Evolutionary conservation across 2,329 filamentous ascomycete genomes (phyloP), one percentile per base, ranked within the genome.

Genomic region (Penicillium paneum): DNA sequence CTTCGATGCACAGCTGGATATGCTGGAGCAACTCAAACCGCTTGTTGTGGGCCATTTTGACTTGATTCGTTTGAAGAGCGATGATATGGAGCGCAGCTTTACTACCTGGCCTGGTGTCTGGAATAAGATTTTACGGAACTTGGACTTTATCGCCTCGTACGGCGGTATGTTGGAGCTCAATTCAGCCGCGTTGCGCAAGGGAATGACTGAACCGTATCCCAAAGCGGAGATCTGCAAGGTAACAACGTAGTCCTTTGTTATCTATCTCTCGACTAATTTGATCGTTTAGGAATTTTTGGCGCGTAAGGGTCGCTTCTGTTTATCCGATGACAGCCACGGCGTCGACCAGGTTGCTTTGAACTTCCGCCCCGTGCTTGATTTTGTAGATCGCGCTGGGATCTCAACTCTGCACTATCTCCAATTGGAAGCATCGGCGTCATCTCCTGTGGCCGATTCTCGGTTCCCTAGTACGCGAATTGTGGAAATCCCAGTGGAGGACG

Each of bases 301-400:
- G 8, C 80, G 90, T 65, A 87, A 87, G 24, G 92, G 94, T 24
- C 83, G 83, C 56, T 96, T 97, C 73, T 95, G 91, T 49, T 81
- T 99, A 64, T 96, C 90, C 7, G 94, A 99, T 71, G 94, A 99
- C 74, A 96, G 91, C 71, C 94, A 99, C 76, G 90, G 90, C 36
- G 82, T 91, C 55, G 88, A 83, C 2, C 93, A 99, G 69, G 82
- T 99, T 5, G 91, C 86, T n/a, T 86, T 90, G 47, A 93, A 96
- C 69, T 97, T 94, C 75, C 68, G 71, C 42, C 83, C 82, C 38
- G 84, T 89, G 5, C 74, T 95, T 54, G 79, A 83, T 1, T 96
- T 89, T 70, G 76, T 96, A 52, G 80, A 84, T 59, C 80, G 59
- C 8, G 66, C 67, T 19, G 76, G 71, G 21, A 74, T 79, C 21